Evolutionary conservation across 441 rosid genomes (phyloP).

Genomic region (Erodium moschatum): DNA sequence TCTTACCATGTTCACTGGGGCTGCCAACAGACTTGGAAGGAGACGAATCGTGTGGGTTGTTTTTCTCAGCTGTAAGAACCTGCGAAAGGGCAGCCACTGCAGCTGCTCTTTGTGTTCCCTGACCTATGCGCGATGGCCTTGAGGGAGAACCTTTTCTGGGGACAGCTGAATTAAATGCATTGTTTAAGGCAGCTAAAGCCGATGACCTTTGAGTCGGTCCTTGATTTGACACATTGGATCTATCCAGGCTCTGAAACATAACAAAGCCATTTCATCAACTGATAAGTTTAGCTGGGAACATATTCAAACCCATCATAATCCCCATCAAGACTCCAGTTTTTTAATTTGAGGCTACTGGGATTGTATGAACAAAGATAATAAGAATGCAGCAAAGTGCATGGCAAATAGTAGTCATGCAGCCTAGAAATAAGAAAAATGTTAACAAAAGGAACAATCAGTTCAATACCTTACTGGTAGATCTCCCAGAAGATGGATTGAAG

Average conservation of each 20-base stretch:
- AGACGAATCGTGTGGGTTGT: conserved; percentile 53
- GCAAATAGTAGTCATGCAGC: not conserved
- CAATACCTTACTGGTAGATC: conserved; percentile 37
- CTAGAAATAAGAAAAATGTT: not conserved
- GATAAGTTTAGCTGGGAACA: not conserved
- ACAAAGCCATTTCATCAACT: conserved; percentile 15
- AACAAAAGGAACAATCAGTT: not conserved
- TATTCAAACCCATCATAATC: not conserved
- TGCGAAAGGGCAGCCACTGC: conserved; percentile 97
- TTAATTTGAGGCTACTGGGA: no score
- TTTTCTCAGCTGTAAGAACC: conserved; percentile 89
- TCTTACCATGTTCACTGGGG: conserved; percentile 44
- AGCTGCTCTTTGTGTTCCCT: conserved; percentile 92
- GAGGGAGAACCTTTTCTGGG: conserved; percentile 43
- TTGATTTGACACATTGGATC: conserved; percentile 62
- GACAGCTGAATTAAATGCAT: conserved; percentile 73
- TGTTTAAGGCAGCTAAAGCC: conserved; percentile 87
- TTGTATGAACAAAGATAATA: not conserved
- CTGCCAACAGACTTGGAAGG: conserved; percentile 47
- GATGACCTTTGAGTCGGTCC: conserved; percentile 97
- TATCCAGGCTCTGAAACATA: conserved; percentile 43
- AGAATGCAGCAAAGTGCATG: not conserved
- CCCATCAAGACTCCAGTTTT: not conserved
- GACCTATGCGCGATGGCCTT: conserved; percentile 42
- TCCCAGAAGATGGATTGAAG: conserved; percentile 59